A percentile compares a stretch with the other conserved stretches of the same genome.
Evolutionary conservation across 1,284 basidiomycete genomes (phyloP).

Genomic region (Puccinia triticina): DNA sequence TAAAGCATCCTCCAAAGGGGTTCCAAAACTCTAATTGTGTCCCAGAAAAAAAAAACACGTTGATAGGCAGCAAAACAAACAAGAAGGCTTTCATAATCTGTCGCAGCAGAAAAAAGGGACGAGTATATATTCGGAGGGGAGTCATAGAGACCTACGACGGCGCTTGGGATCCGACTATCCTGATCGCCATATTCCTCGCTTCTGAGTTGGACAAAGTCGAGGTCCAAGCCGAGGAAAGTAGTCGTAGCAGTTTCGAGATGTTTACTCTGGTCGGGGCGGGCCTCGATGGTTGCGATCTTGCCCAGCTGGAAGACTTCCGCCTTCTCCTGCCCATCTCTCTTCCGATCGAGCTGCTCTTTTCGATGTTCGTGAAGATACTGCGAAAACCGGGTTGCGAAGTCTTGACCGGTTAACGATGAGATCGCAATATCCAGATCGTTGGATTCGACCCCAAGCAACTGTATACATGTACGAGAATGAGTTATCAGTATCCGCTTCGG

Average conservation of each 20-base stretch:
- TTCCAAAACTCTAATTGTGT: slow-evolving; percentile 75
- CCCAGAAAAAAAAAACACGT: not conserved
- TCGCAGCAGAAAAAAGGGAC: not conserved
- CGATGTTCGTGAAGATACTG: slow-evolving; percentile 62
- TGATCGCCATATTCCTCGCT: slow-evolving; percentile 80
- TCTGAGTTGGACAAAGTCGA: slow-evolving; percentile 93
- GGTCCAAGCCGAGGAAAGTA: slow-evolving; percentile 76
- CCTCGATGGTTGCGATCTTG: slow-evolving; percentile 74
- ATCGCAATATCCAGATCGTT: slow-evolving; percentile 95
- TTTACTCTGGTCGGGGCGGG: slow-evolving; percentile 96
- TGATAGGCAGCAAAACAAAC: slow-evolving; percentile 19
- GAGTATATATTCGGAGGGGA: not conserved
- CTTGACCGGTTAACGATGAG: slow-evolving; percentile 78
- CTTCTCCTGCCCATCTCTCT: slow-evolving; percentile 10
- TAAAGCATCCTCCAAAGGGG: slow-evolving; percentile 86
- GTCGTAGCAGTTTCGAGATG: slow-evolving; percentile 96
- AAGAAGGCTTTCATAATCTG: no score
- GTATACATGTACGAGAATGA: slow-evolving; percentile 50
- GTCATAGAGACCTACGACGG: slow-evolving; percentile 64
- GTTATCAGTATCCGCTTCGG: not conserved
- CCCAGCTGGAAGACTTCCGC: slow-evolving; percentile 53
- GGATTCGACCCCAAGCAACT: slow-evolving; percentile 81
- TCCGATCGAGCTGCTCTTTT: slow-evolving; percentile 24
- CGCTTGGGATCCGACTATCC: slow-evolving; percentile 83
- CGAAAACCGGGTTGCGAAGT: slow-evolving; percentile 82